Conservation (phyloP, 73 alveolate species). For the Tetrahymena thermophila region DNA sequence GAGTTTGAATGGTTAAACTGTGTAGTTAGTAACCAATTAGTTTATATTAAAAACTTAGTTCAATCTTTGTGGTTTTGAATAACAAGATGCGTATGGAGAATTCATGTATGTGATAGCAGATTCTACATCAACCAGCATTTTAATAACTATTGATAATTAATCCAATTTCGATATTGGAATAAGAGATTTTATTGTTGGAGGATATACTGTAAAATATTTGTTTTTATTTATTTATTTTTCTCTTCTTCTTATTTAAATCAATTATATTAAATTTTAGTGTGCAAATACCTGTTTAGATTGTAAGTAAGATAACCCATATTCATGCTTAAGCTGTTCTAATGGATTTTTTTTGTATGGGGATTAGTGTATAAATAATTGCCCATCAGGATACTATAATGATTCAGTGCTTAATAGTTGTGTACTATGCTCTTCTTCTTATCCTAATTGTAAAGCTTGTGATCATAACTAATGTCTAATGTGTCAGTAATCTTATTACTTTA, state of each 20-base stretch:
- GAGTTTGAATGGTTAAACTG: not conserved
- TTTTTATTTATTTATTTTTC: too few species aligned
- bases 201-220: not conserved
- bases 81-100: not conserved
- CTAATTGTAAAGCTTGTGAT: not conserved
- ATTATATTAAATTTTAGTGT: too few species aligned
- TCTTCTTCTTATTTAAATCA: too few species aligned
- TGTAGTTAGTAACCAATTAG: not conserved
- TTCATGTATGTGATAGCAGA: not conserved
- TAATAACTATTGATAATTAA: not conserved
- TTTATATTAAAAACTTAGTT: not conserved
- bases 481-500: not conserved
- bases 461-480: not conserved
- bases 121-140: not conserved
- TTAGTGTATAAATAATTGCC: not conserved
- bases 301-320: not conserved
- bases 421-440: not conserved
- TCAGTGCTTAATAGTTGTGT: not conserved
- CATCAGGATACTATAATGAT: not conserved
- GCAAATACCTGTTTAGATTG: not conserved
- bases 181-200: not conserved
- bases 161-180: not conserved
- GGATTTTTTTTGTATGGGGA: not conserved
- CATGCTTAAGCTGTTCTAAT: not conserved
- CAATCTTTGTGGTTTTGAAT: not conserved